Base-by-base conservation (phyloP, 176 grass and related monocot species). In the Phragmites australis region DNA sequence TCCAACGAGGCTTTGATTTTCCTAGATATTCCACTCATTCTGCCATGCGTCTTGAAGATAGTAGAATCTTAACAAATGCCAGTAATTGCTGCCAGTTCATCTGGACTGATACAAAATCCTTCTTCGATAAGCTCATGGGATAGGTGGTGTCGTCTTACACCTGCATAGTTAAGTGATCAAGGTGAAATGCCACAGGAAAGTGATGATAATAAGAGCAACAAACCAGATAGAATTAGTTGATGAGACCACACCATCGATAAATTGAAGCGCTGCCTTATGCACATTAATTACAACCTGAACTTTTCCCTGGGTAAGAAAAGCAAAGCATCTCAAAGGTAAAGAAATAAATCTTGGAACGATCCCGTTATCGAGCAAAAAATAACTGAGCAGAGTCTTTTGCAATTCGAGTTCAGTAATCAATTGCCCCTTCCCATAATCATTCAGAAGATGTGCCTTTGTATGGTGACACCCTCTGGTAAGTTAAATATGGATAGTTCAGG, bases 81-180 rank as follows among this genome's bases (percentile, higher is more conserved):
- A 40, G 84, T 88, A 89, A 97, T 78, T 56, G 83, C 74, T 51
- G 94, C 88, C 58, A 97, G 65, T 85, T 97, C 94, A 83, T 97
- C 88, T n/a, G 91, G 94, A 37, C 78, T 80, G 68, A 97, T 88
- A 29, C 59, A 56, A 65, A 89, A 97, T 45, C 94, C 94, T 18
- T 40, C 84, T 85, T 97, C 56, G 34, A 69, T 68, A 25, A 88
- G 45, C 44, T 91, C 94, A 72, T 80, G 70, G 4, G 81, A 45
- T 70, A 97, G 59, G 25, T 68, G 91, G 61, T 86, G 80, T 42
- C 85, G 85, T 75, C 46, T 65, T 52, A 83, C 57, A 65, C 85
- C 86, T 97, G 42, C 59, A 73, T 47, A 30, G 9, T 51, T 37
- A 55, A 54, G 66, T 60, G 54, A 77, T 48, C 59, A 87, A 52